These are phyloP conservation scores for Plasmodium adleri DNA, from an alignment of 169 alveolate species.

Conservation along the genomic window DNA sequence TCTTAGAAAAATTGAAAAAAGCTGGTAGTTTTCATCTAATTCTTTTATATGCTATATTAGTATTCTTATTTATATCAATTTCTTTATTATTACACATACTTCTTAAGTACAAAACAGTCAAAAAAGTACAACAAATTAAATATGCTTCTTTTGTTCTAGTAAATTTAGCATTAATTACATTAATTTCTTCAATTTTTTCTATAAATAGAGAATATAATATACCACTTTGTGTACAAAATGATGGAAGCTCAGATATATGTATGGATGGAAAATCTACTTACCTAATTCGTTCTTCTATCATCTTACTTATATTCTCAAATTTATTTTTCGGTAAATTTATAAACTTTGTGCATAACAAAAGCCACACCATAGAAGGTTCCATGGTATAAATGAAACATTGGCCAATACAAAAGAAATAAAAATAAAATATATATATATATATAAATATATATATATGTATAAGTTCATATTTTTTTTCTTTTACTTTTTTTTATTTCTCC, in stretches of 20 bases:
- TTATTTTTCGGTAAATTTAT: conserved; percentile 61
- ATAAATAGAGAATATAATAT: conserved; percentile 55
- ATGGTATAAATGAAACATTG: not conserved
- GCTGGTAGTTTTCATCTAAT: conserved; percentile 57
- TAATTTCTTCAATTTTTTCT: conserved; percentile 49
- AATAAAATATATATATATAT: not conserved
- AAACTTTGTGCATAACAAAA: conserved; percentile 3
- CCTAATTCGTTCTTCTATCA: conserved; percentile 43
- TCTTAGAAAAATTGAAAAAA: conserved; percentile 33
- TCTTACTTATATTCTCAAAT: conserved; percentile 54
- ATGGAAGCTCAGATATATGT: conserved; percentile 75
- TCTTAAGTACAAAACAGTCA: conserved; percentile 2
- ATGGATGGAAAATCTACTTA: conserved; percentile 40
- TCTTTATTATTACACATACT: conserved; percentile 7
- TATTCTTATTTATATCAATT: conserved; percentile 45
- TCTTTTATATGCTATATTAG: conserved; percentile 33
- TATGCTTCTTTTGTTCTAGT: conserved; percentile 49
- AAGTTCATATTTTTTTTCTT: too few species aligned
- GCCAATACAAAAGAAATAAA: not conserved
- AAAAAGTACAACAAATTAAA: conserved; percentile 19
- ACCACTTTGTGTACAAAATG: conserved; percentile 70
- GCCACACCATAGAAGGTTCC: conserved; percentile 14
- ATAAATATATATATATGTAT: not conserved
- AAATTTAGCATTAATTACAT: conserved; percentile 46
- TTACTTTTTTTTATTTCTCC: too few species aligned